phyloP scores from a whole-genome alignment of 2,329 filamentous ascomycete species.

The Paracoccidioides brasiliensis region DNA sequence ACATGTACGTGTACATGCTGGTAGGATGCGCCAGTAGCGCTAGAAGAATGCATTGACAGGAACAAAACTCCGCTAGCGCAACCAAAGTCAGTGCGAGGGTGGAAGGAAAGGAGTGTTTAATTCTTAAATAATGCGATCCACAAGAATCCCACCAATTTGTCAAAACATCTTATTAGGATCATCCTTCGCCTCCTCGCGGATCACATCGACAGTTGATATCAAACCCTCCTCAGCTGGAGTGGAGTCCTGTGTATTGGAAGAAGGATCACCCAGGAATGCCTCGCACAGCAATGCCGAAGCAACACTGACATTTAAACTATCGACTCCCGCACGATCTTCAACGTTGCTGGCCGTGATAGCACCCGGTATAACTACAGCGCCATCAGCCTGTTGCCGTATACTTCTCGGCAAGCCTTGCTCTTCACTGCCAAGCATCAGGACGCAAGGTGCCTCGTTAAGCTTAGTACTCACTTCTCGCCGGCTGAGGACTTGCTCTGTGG shows the following conservation, averaged over 20 bases:
- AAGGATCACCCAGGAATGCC: constrained; percentile 22
- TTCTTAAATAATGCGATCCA: no score
- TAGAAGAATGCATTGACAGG: no score
- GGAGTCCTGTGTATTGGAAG: not conserved
- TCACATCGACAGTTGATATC: constrained; percentile 2
- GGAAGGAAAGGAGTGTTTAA: no score
- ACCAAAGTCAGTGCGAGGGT: no score
- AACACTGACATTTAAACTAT: constrained; percentile 89
- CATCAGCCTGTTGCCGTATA: constrained; percentile 53
- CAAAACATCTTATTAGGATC: constrained; percentile 3
- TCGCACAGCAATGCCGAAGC: constrained; percentile 59
- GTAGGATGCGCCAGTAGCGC: no score
- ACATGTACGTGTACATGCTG: no score
- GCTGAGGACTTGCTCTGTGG: constrained; percentile 5
- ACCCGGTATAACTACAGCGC: constrained; percentile 49
- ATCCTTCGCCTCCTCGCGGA: constrained; percentile 1
- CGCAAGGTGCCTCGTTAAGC: constrained; percentile 49
- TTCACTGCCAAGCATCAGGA: constrained; percentile 75
- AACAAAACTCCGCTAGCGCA: no score
- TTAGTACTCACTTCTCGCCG: constrained; percentile 17
- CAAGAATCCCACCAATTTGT: not conserved
- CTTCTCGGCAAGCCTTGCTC: constrained; percentile 56
- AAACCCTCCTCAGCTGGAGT: not conserved
- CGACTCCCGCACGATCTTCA: constrained; percentile 44
- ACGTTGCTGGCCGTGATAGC: constrained; percentile 25